These are phyloP conservation scores for Limnomonas spitsbergensis DNA, from an alignment of 139 green algal species.

Conservation along the genomic window DNA sequence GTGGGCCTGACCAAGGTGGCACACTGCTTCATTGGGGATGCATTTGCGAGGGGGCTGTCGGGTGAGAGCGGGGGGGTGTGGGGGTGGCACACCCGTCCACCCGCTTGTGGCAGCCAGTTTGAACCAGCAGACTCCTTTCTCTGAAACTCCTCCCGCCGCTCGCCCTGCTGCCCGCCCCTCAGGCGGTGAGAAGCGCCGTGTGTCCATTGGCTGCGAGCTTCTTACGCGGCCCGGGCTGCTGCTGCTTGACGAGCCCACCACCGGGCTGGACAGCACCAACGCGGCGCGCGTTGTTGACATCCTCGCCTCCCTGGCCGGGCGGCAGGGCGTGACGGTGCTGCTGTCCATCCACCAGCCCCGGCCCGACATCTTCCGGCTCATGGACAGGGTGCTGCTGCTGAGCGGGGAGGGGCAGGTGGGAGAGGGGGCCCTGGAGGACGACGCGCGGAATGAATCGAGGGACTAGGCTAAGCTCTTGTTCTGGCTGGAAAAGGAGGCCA, in stretches of 20 bases:
- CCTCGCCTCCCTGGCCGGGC: conserved; percentile 43
- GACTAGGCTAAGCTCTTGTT: too few species aligned
- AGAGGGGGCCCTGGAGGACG: too few species aligned
- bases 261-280: conserved; percentile 60
- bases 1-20: conserved; percentile 57
- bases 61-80: too few species aligned
- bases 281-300: conserved; percentile 67
- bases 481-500: too few species aligned
- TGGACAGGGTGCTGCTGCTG: conserved; percentile 60
- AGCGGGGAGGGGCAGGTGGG: conserved; percentile 44
- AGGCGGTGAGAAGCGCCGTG: conserved; percentile 59
- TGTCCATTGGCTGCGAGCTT: conserved; percentile 68
- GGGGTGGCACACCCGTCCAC: too few species aligned
- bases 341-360: conserved; percentile 69
- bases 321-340: conserved; percentile 46
- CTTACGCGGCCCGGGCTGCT: conserved; percentile 63
- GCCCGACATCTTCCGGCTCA: conserved; percentile 61
- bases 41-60: conserved; percentile 48
- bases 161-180: too few species aligned
- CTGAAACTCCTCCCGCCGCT: too few species aligned
- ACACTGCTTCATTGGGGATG: conserved; percentile 54
- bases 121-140: too few species aligned
- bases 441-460: too few species aligned
- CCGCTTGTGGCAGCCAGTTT: too few species aligned
- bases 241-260: conserved; percentile 84